Evolutionary conservation across 768 basidiomycete species (phyloP), one percentile per base, ranked within the genome.

Genomic region (Solioccasus polychromus): DNA sequence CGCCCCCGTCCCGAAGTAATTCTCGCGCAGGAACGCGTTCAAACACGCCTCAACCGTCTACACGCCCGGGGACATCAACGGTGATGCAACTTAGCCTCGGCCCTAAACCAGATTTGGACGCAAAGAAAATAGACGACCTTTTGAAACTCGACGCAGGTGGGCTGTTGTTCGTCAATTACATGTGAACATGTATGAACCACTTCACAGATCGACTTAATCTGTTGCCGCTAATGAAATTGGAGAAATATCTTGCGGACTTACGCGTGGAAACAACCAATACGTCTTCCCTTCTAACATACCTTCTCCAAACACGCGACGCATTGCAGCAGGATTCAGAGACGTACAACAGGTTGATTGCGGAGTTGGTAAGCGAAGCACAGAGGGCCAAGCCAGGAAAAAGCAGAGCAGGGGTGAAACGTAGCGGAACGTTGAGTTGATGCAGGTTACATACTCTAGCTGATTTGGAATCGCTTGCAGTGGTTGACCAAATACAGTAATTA

Each of bases 291-390:
- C 71, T 96, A 44, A 92, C 90, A 17, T 79, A 92, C 68, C 69
- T 92, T 28, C 70, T 94, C 49, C 92, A 96, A 68, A 76, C 79
- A 30, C 77, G 83, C 47, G 91, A 92, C 51, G 79, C 84, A 26
- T 62, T 91, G 48, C 88, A 91, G 63, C 90, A 92, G 67, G 88
- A 90, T 61, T 85, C 83, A 29, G 86, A 96, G 70, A 88, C 83
- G 22, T 92, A 92, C 59, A 94, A 96, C 65, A 85, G 82, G 14
- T 73, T 93, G 46, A 96, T 96, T 48, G 93, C 85, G 22, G 92
- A 92, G 61, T 71, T 96, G 39, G 91, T 96, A n/a, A 82, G 82
- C 34, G 91, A 95, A 65, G 92, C 93, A 26, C 88, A 90, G 61
- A 90, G 87, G 66, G 74, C 82, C 43, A 89, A 88, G 59, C 79